These are phyloP conservation scores for Lepidium sativum DNA, from an alignment of 345 rosid species.

Conservation along the genomic window DNA sequence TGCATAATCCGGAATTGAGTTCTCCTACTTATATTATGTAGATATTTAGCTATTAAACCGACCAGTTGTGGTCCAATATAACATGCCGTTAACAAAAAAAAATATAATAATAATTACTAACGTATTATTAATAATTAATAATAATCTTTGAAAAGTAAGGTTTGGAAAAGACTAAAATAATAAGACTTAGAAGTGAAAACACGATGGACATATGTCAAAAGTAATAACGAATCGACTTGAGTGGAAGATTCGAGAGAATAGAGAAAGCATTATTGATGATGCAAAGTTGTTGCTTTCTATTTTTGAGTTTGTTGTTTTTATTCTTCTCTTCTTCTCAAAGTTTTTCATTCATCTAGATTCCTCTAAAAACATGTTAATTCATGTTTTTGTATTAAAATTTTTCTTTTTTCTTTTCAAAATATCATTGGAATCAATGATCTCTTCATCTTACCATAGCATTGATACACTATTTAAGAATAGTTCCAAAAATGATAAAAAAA, in stretches of 20 bases:
- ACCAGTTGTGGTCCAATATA: no score
- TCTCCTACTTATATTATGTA: no score
- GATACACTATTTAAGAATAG: no score
- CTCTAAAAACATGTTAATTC: background rate
- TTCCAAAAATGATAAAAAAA: no score
- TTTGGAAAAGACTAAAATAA: no score
- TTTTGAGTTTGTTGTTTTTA: background rate
- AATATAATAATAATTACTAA: background rate
- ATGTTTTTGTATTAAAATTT: background rate
- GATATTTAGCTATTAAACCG: no score
- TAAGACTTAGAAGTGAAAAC: background rate
- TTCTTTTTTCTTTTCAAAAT: background rate
- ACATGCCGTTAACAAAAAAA: no score
- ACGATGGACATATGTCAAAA: background rate
- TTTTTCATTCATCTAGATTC: background rate
- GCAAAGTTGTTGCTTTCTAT: background rate
- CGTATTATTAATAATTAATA: background rate
- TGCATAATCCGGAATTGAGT: no score
- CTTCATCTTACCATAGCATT: no score
- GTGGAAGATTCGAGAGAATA: slow-evolving; percentile 9
- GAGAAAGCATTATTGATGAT: background rate
- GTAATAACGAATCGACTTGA: background rate
- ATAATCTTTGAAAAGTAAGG: slow-evolving; percentile 5
- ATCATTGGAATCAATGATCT: no score
- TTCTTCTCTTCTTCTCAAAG: background rate